Conservation (phyloP, 805 yeast species). For the Cyberlindnera meyerae region DNA sequence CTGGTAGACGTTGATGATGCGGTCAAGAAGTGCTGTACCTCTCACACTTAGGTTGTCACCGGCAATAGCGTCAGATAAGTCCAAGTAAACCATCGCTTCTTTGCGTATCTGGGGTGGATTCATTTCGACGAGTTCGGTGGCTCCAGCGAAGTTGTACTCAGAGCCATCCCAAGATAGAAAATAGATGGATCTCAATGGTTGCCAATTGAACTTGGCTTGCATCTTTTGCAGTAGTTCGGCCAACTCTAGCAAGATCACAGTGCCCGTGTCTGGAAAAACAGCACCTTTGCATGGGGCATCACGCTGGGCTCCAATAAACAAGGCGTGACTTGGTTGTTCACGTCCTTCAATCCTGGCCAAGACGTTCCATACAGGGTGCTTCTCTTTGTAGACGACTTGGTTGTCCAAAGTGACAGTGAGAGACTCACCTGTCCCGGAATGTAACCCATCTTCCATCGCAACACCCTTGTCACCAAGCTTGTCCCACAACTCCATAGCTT, state of each 20-base stretch:
- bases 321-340: slow-evolving; percentile 69
- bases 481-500: slow-evolving; percentile 42
- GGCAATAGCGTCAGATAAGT: slow-evolving; percentile 61
- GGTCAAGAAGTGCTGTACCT: slow-evolving; percentile 24
- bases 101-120: slow-evolving; percentile 47
- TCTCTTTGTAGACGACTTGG: slow-evolving; percentile 24
- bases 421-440: slow-evolving; percentile 23
- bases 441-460: slow-evolving; percentile 12
- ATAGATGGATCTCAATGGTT: slow-evolving; percentile 74
- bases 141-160: slow-evolving; percentile 77
- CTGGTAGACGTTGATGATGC: slow-evolving; percentile 19
- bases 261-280: slow-evolving; percentile 64
- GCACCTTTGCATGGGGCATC: slow-evolving; percentile 80
- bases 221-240: slow-evolving; percentile 62
- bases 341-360: slow-evolving; percentile 73
- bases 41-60: slow-evolving; percentile 48
- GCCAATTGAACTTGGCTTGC: slow-evolving; percentile 66
- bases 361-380: slow-evolving; percentile 74
- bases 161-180: slow-evolving; percentile 83
- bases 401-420: slow-evolving; percentile 22
- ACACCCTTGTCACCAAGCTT: slow-evolving; percentile 17
- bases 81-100: slow-evolving; percentile 68
- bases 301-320: slow-evolving; percentile 78
- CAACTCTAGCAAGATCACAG: slow-evolving; percentile 65
- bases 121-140: slow-evolving; percentile 69